Percentiles rank a stretch among this genome's conserved stretches.
phyloP scores from a whole-genome alignment of 192 early-diverging fungal species.

The Paraglomus occultum region DNA sequence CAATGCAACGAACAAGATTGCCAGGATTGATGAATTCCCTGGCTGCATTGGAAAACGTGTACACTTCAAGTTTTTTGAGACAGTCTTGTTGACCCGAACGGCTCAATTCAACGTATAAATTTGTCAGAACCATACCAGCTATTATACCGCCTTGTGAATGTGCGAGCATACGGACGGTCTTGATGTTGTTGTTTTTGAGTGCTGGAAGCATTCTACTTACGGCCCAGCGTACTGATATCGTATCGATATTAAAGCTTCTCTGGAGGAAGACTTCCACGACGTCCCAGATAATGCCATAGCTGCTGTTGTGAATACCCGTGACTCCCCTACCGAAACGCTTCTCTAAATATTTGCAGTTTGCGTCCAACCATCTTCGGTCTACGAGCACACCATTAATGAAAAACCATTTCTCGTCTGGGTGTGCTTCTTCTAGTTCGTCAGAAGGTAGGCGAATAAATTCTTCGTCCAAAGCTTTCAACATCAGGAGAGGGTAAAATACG shows the following conservation, averaged over 20 bases:
- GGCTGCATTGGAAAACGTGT: slow-evolving; percentile 9
- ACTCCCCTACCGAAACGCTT: background rate
- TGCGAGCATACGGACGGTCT: background rate
- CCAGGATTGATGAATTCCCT: slow-evolving; percentile 9
- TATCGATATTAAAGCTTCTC: slow-evolving; percentile 10
- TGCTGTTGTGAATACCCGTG: slow-evolving; percentile 5
- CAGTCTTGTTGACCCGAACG: background rate
- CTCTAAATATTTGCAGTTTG: slow-evolving; percentile 13
- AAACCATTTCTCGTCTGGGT: slow-evolving; percentile 13
- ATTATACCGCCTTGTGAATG: slow-evolving; percentile 19
- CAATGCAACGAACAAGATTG: background rate
- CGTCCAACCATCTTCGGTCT: background rate
- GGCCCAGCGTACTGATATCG: background rate
- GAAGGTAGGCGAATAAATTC: background rate
- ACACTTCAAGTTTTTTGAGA: slow-evolving; percentile 19
- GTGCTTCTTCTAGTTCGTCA: background rate
- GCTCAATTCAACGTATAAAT: slow-evolving; percentile 5
- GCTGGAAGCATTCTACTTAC: background rate
- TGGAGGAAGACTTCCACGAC: background rate
- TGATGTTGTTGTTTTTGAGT: background rate
- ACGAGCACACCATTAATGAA: slow-evolving; percentile 8
- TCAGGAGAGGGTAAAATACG: slow-evolving; percentile 3
- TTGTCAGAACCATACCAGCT: background rate
- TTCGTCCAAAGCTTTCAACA: background rate
- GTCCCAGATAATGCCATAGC: slow-evolving; percentile 2